Evolutionary conservation across 2,329 filamentous ascomycete genomes (phyloP).

Genomic region (Massarina eburnea): DNA sequence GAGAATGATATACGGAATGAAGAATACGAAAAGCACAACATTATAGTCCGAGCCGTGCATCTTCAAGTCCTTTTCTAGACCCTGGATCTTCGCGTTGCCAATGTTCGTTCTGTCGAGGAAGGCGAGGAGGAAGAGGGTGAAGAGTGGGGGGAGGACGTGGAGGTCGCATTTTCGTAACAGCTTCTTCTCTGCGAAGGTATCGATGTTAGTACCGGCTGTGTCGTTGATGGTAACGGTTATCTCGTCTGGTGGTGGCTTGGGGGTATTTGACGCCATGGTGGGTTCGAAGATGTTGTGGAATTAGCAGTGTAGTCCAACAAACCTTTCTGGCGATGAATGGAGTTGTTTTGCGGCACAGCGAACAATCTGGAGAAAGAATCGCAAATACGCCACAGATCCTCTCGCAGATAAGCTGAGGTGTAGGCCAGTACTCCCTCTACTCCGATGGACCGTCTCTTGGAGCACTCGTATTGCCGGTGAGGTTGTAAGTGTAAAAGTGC

Average conservation of each 20-base stretch:
- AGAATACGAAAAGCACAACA: conserved; percentile 43
- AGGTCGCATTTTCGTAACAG: conserved; percentile 53
- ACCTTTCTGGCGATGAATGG: too few relatives aligned
- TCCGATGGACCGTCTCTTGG: too few relatives aligned
- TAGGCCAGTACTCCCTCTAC: too few relatives aligned
- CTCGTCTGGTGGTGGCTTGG: conserved; percentile 11
- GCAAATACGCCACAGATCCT: too few relatives aligned
- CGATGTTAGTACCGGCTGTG: conserved; percentile 26
- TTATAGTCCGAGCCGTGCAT: conserved; percentile 43
- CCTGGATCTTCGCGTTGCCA: conserved; percentile 46
- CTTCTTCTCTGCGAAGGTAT: conserved; percentile 47
- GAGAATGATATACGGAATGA: conserved; percentile 42
- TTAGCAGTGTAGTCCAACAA: too few relatives aligned
- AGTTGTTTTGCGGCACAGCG: too few relatives aligned
- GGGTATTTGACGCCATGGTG: conserved; percentile 15
- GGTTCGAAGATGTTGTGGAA: too few relatives aligned
- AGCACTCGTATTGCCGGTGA: too few relatives aligned
- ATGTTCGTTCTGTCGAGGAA: conserved; percentile 41
- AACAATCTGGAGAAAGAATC: too few relatives aligned
- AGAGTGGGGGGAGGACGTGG: conserved; percentile 52
- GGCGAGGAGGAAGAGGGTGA: conserved; percentile 42
- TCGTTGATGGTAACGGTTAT: conserved; percentile 30
- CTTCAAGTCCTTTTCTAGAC: conserved; percentile 40
- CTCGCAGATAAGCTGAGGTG: too few relatives aligned
- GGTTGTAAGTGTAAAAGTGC: too few relatives aligned